Conservation (phyloP, 306 rosid species). For the Cicer pinnatifidum region DNA sequence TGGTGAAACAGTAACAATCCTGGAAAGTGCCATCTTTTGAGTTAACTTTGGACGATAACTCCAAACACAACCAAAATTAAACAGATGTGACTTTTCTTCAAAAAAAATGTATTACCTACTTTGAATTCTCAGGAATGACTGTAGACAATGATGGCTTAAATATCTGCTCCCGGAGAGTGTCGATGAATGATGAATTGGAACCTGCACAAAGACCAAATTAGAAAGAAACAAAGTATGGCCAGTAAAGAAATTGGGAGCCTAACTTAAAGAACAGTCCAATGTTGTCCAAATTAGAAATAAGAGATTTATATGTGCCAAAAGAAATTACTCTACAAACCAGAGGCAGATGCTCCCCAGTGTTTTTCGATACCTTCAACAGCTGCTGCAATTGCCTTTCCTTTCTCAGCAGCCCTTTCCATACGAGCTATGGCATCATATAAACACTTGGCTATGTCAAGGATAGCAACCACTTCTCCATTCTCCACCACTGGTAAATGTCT, state of each 20-base stretch:
- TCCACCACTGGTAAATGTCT: constrained; percentile 98
- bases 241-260: background rate
- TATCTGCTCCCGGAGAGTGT: constrained; percentile 83
- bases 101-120: constrained; percentile 88
- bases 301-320: constrained; percentile 13
- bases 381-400: constrained; percentile 98
- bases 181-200: constrained; percentile 78
- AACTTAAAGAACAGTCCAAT: constrained; percentile 38
- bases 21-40: constrained; percentile 53
- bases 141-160: constrained; percentile 94
- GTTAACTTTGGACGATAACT: constrained; percentile 26
- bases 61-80: constrained; percentile 21
- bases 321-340: constrained; percentile 66
- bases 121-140: constrained; percentile 84
- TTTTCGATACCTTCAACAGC: constrained; percentile 99
- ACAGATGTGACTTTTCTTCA: constrained; percentile 11
- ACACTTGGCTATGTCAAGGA: constrained; percentile 98
- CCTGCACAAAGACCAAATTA: constrained; percentile 59
- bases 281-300: constrained; percentile 2
- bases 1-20: constrained; percentile 74
- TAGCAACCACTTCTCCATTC: constrained; percentile 94
- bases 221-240: background rate
- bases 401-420: constrained; percentile 94
- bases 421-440: constrained; percentile 97
- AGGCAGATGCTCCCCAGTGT: constrained; percentile 72